Conservation (phyloP, 2,329 filamentous ascomycete species). For the Exserohilum rostratum region DNA sequence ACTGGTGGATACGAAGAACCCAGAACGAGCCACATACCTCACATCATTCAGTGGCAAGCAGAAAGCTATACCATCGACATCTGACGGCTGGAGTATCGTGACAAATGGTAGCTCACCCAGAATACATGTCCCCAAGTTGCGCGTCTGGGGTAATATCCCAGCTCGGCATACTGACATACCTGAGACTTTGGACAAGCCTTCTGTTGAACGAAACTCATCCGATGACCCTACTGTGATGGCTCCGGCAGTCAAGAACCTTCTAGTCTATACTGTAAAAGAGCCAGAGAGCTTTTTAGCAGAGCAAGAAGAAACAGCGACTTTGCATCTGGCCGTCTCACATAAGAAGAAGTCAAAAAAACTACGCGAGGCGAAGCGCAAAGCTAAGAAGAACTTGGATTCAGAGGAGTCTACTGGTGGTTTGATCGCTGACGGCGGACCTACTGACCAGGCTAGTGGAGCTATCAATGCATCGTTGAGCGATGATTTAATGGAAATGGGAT, state of each 20-base stretch:
- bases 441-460: not conserved
- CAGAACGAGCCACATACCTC: not conserved
- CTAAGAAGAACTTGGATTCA: constrained; percentile 18
- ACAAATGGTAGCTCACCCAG: not conserved
- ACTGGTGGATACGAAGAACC: constrained; percentile 9
- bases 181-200: not conserved
- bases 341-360: constrained; percentile 35
- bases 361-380: constrained; percentile 28
- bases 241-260: constrained; percentile 1
- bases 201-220: not conserved
- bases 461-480: not conserved
- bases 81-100: constrained; percentile 6
- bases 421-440: not conserved
- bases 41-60: not conserved
- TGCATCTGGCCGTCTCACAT: constrained; percentile 20
- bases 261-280: not conserved
- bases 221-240: not conserved
- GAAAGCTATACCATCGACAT: not conserved
- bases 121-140: constrained; percentile 1
- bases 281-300: constrained; percentile 9
- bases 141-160: constrained; percentile 5
- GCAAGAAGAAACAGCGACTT: not conserved
- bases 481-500: not conserved
- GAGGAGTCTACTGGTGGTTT: not conserved
- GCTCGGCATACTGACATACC: not conserved